These are phyloP conservation scores for Gymnopus androsaceus DNA, from an alignment of 1,284 basidiomycete genomes.

Conservation along the genomic window DNA sequence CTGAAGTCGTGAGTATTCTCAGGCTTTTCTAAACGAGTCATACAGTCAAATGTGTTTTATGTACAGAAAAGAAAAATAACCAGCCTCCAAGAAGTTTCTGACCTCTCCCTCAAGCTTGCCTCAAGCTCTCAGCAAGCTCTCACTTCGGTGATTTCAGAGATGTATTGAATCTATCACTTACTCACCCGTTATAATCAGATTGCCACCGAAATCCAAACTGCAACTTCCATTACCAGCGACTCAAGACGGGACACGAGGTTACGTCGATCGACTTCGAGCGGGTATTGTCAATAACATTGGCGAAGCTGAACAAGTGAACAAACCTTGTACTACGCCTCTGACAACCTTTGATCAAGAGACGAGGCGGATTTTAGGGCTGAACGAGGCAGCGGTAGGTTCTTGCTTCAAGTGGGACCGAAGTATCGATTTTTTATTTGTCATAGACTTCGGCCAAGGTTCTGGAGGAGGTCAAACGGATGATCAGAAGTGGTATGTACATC, in stretches of 20 bases:
- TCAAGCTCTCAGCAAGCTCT: not conserved
- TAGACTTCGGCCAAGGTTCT: slow-evolving; percentile 2
- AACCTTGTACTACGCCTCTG: too few species aligned
- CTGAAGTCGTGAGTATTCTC: not conserved
- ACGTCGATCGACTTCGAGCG: slow-evolving; percentile 26
- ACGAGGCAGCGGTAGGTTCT: not conserved
- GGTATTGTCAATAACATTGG: slow-evolving; percentile 13
- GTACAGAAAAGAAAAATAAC: not conserved
- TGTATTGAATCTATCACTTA: not conserved
- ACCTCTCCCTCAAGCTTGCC: not conserved
- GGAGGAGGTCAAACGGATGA: not conserved
- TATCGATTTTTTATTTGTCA: not conserved
- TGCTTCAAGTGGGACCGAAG: not conserved
- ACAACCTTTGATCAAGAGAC: slow-evolving; percentile 23
- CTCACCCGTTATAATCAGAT: not conserved
- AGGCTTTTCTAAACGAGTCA: not conserved
- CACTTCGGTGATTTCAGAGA: not conserved
- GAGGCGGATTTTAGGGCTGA: slow-evolving; percentile 4
- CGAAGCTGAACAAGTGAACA: not conserved
- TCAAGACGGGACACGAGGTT: slow-evolving; percentile 23
- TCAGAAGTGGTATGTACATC: not conserved
- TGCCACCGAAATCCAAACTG: not conserved
- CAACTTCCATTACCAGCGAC: slow-evolving; percentile 25
- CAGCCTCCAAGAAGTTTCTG: not conserved
- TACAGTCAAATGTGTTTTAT: not conserved